Conservation (phyloP, 495 filamentous ascomycete genomes). For the Talaromyces proteolyticus region DNA sequence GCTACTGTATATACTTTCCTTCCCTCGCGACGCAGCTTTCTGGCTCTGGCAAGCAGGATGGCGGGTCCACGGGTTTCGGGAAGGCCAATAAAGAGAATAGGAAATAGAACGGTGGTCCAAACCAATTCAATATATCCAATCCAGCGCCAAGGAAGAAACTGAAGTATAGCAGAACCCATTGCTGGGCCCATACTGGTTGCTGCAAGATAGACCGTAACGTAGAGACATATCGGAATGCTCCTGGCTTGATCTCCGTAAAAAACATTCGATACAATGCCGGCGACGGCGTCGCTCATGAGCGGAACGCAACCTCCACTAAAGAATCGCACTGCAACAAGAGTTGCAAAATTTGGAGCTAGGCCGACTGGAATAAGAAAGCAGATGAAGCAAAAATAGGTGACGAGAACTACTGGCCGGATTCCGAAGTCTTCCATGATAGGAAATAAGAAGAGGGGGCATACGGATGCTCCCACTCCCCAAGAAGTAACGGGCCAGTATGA, state of each 20-base stretch:
- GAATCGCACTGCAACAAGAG: conserved; percentile 37
- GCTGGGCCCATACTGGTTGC: conserved; percentile 44
- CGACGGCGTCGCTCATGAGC: conserved; percentile 38
- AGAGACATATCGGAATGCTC: conserved; percentile 42
- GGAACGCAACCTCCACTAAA: conserved; percentile 41
- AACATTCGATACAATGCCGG: conserved; percentile 41
- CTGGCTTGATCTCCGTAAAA: conserved; percentile 32
- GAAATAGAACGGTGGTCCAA: conserved; percentile 32
- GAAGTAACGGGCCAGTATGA: conserved; percentile 46
- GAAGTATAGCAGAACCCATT: conserved; percentile 34
- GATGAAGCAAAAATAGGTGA: conserved; percentile 34
- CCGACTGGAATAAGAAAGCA: conserved; percentile 43
- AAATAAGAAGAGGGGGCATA: conserved; percentile 38
- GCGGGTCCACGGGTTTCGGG: conserved; percentile 35
- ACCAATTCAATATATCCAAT: conserved; percentile 45
- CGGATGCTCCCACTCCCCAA: conserved; percentile 44
- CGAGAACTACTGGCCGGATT: conserved; percentile 37
- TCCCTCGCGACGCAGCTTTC: conserved; percentile 21
- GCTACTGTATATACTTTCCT: conserved; percentile 26
- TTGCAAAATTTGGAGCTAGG: conserved; percentile 43
- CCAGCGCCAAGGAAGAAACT: conserved; percentile 40
- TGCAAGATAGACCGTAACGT: conserved; percentile 32
- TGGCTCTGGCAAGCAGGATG: conserved; percentile 30
- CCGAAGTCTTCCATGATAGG: conserved; percentile 50
- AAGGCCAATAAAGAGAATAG: conserved; percentile 31